Evolutionary conservation across 2,329 filamentous ascomycete genomes (phyloP).

Genomic region (Triangularia verruculosa): DNA sequence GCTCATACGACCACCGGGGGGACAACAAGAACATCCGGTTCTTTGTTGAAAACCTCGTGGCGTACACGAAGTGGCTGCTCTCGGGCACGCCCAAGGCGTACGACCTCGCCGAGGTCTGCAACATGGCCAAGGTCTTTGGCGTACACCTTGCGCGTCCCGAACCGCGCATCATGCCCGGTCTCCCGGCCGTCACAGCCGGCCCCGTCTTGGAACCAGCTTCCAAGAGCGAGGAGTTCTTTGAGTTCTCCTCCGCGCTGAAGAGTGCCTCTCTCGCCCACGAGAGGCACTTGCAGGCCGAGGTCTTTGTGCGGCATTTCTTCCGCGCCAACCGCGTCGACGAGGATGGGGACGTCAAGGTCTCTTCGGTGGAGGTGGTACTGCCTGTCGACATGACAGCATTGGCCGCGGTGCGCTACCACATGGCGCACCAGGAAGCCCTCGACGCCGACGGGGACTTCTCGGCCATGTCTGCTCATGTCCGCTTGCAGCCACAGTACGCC

Average conservation of each 20-base stretch:
- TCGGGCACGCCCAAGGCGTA: slow-evolving; percentile 42
- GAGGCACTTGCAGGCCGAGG: slow-evolving; percentile 43
- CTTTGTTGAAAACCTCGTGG: slow-evolving; percentile 35
- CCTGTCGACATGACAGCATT: slow-evolving; percentile 12
- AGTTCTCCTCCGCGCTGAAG: slow-evolving; percentile 32
- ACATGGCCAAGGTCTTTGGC: slow-evolving; percentile 35
- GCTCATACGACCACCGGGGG: slow-evolving; percentile 36
- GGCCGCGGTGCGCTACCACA: slow-evolving; percentile 13
- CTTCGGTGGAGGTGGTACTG: not conserved
- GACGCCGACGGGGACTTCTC: slow-evolving; percentile 19
- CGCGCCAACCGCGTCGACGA: slow-evolving; percentile 39
- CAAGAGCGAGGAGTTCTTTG: slow-evolving; percentile 34
- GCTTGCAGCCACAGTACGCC: slow-evolving; percentile 2
- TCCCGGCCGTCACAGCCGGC: slow-evolving; percentile 38
- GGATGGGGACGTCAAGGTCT: slow-evolving; percentile 3
- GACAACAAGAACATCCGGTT: slow-evolving; percentile 24
- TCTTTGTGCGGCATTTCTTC: slow-evolving; percentile 57
- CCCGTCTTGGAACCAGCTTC: slow-evolving; percentile 31
- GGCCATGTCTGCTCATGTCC: slow-evolving; percentile 15
- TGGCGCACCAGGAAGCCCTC: slow-evolving; percentile 18
- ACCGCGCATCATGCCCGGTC: slow-evolving; percentile 32
- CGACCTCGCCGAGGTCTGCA: slow-evolving; percentile 37
- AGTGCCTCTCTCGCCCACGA: slow-evolving; percentile 36
- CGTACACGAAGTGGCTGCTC: slow-evolving; percentile 42
- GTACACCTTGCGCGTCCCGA: slow-evolving; percentile 40